Base-by-base conservation (phyloP, 2,329 filamentous ascomycete genomes). In the Trichophyton benhamiae region DNA sequence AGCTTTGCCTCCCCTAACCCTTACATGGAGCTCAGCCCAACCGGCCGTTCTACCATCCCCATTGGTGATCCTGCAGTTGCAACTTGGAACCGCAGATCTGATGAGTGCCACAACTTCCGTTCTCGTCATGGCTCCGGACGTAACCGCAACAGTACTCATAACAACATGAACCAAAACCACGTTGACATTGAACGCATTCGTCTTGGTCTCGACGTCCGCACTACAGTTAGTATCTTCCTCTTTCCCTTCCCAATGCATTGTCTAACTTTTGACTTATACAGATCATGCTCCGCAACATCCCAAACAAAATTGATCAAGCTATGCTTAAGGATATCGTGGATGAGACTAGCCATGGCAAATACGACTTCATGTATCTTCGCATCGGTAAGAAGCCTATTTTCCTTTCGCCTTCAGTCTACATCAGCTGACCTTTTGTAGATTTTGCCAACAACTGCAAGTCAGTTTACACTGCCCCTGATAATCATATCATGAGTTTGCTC, bases 251-350 rank as follows among this genome's bases (percentile, higher is more conserved):
- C 48, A 62, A 64, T 55, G 66, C 27, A 22, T 46, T 17, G 49
- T 53, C 61, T 30, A 3, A n/a, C 11, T 38, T 38, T 33, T 22
- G 11, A 53, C 64, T 20, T 59, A 44, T 49, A 62, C 62, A 90
- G 87, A 89, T 97, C 66, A 96, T 97, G 92, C 75, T 96, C 36
- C 86, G 92, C 44, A 96, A 97, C 72, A 92, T 96, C 53, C 92
- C 92, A 1, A 96, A 96, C 76, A 90, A 91, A 68, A 86, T 96
- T 61, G 84, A 90, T 68, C 84, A 78, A 73, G 77, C 80, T 0
- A 86, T 88, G 77, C 76, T 96, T 15, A 95, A 95, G 77, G 75
- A 79, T 0, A 86, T 95, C 61, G 80, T 97, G 13, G 89, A 96
- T 69, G 80, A 87, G 65, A 87, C 85, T 15, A 89, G 86, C 72